phyloP scores from a whole-genome alignment of 2,329 filamentous ascomycete species.

The Tolypocladium pustulatum region DNA sequence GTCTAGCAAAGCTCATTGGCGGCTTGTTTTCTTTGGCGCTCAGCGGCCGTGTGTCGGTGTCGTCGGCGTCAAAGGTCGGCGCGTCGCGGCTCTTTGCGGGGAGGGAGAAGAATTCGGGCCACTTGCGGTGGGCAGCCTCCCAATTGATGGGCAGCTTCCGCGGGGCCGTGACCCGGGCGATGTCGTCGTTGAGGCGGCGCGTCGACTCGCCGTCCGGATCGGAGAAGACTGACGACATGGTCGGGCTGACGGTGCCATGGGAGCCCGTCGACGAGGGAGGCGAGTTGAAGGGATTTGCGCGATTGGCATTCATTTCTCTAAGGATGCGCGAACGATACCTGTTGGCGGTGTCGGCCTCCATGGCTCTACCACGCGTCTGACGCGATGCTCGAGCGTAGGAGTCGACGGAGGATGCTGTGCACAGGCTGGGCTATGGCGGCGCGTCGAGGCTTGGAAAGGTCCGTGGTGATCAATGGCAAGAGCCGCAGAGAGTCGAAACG shows the following conservation, averaged over 20 bases:
- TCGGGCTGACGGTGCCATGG: constrained; percentile 45
- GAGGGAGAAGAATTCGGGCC: constrained; percentile 39
- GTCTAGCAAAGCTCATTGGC: constrained; percentile 20
- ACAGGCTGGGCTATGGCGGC: neutral
- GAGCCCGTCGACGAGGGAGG: constrained; percentile 48
- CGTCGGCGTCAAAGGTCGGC: constrained; percentile 16
- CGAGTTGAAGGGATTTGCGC: constrained; percentile 47
- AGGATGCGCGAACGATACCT: constrained; percentile 37
- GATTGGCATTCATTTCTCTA: constrained; percentile 41
- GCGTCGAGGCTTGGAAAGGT: neutral
- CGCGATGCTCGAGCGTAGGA: constrained; percentile 1
- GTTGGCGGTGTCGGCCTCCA: constrained; percentile 29
- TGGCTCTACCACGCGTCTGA: constrained; percentile 14
- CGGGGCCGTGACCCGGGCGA: constrained; percentile 30
- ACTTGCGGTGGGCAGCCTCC: constrained; percentile 37
- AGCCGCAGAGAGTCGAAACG: neutral
- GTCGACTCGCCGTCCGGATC: constrained; percentile 44
- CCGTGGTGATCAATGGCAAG: neutral
- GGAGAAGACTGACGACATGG: constrained; percentile 40
- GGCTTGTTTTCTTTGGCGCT: constrained; percentile 36
- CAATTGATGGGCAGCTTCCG: constrained; percentile 30
- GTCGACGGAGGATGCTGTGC: neutral
- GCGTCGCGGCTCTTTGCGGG: constrained; percentile 20
- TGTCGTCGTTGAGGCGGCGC: constrained; percentile 37
- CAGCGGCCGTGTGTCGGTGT: constrained; percentile 24